Percentiles rank a stretch among this genome's conserved stretches.
Evolutionary conservation across 352 stramenopile genomes (phyloP).

Genomic region (Phytophthora colocasiae): DNA sequence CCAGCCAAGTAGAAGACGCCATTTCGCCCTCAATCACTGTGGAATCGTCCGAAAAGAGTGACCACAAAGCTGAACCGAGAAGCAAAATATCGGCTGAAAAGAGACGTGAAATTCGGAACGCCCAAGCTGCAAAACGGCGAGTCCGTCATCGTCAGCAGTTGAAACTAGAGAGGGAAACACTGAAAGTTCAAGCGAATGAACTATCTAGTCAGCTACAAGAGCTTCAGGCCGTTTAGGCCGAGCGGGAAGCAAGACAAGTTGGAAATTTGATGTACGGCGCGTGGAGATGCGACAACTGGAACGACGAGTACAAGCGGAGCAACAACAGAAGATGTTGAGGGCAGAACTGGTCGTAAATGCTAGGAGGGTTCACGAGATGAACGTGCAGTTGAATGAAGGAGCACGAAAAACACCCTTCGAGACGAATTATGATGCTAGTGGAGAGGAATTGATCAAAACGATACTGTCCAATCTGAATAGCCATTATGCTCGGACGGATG

Average conservation of each 20-base stretch:
- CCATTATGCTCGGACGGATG: conserved; percentile 18
- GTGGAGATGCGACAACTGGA: conserved; percentile 24
- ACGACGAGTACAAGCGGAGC: conserved; percentile 17
- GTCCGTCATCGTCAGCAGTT: conserved; percentile 24
- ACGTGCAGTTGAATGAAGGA: conserved; percentile 3
- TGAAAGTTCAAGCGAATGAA: conserved; percentile 7
- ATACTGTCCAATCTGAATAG: conserved; percentile 9
- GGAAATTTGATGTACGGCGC: conserved; percentile 7
- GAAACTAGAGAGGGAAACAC: conserved; percentile 20
- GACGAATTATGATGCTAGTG: not conserved
- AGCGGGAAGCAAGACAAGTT: not conserved
- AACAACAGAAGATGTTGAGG: conserved; percentile 12
- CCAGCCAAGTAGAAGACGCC: too few relatives aligned
- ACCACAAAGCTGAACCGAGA: not conserved
- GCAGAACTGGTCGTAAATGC: conserved; percentile 7
- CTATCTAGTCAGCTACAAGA: not conserved
- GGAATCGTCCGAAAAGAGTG: not conserved
- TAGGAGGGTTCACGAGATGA: conserved; percentile 16
- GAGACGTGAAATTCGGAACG: conserved; percentile 21
- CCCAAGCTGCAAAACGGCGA: conserved; percentile 15
- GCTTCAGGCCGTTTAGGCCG: not conserved
- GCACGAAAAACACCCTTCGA: not conserved
- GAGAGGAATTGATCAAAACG: conserved; percentile 1
- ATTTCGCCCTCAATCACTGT: too few relatives aligned
- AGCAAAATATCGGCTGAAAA: not conserved